Evolutionary conservation across 768 basidiomycete species (phyloP).

Genomic region (Clitopilus hobsonii): DNA sequence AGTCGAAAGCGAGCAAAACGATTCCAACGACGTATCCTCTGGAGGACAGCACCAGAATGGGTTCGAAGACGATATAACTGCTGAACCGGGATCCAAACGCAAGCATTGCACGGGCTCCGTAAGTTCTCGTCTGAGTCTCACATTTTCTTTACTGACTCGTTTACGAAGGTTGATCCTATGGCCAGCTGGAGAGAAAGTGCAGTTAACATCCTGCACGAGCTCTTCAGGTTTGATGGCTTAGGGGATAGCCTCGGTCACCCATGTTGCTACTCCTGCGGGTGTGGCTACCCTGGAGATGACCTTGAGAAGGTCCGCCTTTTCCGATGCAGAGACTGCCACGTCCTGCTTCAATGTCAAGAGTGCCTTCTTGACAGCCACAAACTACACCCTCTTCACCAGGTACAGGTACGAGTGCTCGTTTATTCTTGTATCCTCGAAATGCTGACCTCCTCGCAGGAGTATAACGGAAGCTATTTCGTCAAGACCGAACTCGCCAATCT

Average conservation of each 20-base stretch:
- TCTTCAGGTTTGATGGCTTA: not conserved
- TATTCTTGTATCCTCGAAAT: not conserved
- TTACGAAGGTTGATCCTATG: no score
- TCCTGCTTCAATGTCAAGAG: conserved; percentile 1
- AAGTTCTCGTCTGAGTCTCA: no score
- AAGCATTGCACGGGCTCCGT: no score
- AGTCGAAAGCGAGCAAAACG: no score
- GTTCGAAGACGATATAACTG: no score
- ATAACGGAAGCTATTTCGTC: conserved; percentile 5
- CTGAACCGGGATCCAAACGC: no score
- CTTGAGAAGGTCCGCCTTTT: not conserved
- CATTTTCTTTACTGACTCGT: no score
- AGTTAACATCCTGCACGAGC: not conserved
- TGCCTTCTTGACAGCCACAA: conserved; percentile 9
- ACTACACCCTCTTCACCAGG: conserved; percentile 6
- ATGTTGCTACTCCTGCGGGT: not conserved
- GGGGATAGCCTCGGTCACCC: not conserved
- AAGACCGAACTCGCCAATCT: conserved; percentile 5
- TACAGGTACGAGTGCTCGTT: conserved; percentile 6
- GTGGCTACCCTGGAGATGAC: not conserved
- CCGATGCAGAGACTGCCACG: not conserved
- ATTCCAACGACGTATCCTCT: no score
- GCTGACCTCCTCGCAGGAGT: conserved; percentile 5
- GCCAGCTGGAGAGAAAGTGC: no score
- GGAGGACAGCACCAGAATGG: no score